Conservation (phyloP, 1,284 basidiomycete species). For the Pyrrhoderma noxium region DNA sequence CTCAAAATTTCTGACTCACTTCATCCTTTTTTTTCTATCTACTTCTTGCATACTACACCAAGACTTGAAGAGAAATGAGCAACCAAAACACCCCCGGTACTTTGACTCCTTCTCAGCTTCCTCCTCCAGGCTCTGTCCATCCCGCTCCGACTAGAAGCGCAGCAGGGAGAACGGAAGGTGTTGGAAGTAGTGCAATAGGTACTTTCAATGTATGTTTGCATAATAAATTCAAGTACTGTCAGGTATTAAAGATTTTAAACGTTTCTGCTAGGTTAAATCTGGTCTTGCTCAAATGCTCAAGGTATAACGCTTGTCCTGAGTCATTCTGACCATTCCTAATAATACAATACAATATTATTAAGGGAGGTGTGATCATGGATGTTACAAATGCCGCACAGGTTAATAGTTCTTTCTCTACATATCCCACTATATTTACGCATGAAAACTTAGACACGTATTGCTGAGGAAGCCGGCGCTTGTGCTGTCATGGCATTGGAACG, state of each 20-base stretch:
- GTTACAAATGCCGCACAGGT: slow-evolving; percentile 82
- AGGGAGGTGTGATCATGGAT: slow-evolving; percentile 92
- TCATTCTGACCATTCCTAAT: neutral
- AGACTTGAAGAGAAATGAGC: neutral
- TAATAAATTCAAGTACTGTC: neutral
- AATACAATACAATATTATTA: slow-evolving; percentile 8
- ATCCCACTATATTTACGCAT: slow-evolving; percentile 9
- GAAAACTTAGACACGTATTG: slow-evolving; percentile 76
- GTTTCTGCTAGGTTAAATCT: slow-evolving; percentile 68
- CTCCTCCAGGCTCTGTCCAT: neutral
- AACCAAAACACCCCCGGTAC: neutral
- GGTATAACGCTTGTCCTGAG: slow-evolving; percentile 31
- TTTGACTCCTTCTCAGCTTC: neutral
- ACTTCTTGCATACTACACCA: neutral
- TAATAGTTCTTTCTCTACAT: slow-evolving; percentile 11
- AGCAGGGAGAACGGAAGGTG: neutral
- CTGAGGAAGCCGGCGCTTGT: slow-evolving; percentile 95
- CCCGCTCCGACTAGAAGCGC: slow-evolving; percentile 7
- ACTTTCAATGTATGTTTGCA: slow-evolving; percentile 68
- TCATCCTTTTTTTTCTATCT: neutral
- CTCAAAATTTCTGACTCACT: slow-evolving; percentile 3
- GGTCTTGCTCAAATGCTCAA: slow-evolving; percentile 94
- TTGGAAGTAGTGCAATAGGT: slow-evolving; percentile 57
- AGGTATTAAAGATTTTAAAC: neutral
- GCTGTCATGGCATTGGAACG: slow-evolving; percentile 97